Base-by-base conservation (phyloP, 163 green algal species). In the Prototheca wickerhamii region DNA sequence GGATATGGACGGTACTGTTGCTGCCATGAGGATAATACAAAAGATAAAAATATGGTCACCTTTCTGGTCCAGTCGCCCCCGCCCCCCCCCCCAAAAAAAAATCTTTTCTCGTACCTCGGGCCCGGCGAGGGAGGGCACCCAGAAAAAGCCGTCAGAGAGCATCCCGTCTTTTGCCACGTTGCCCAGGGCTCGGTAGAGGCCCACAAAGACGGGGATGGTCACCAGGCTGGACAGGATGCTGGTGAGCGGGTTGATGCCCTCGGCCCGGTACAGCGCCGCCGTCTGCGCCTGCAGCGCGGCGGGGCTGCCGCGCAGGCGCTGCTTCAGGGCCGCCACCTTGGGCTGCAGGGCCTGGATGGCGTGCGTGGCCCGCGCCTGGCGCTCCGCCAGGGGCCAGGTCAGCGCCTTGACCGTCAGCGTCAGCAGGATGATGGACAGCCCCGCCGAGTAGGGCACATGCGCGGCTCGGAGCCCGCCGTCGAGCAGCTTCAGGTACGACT, bases 391-490 rank as follows among this genome's bases (percentile, higher is more conserved):
- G 4, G 93, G 93, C 68, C 89, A 96, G 2, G 91, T 98, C 31
- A 79, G 77, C 20, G 82, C 46, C 82, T 98, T 98, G 25, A 98
- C 91, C 21, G 96, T 29, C 3, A 97, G 35, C 0, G 93, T 98
- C 18, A 99, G 83, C 23, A 90, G 54, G 63, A 99, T 96, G 76
- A 99, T 99, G 67, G 91, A 79, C 67, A 93, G 98, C 46, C 93
- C 93, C 64, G 98, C 97, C 12, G 88, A 87, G 71, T 99, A 97
- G 17, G 93, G 91, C 15, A 96, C 76, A 63, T 74, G 44, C 18
- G 77, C 58, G 23, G 64, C 69, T 42, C 74, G 69, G 25, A 95
- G 52, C 1, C 73, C 75, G 42, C 55, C 59, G 67, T 93, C 85
- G 28, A 95, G 79, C 42, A 82, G 65, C 71, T 84, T 77, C 8